Percentiles rank a stretch among this genome's conserved stretches.
Conservation (phyloP, 2,329 filamentous ascomycete species). For the Penicillium sp. region DNA sequence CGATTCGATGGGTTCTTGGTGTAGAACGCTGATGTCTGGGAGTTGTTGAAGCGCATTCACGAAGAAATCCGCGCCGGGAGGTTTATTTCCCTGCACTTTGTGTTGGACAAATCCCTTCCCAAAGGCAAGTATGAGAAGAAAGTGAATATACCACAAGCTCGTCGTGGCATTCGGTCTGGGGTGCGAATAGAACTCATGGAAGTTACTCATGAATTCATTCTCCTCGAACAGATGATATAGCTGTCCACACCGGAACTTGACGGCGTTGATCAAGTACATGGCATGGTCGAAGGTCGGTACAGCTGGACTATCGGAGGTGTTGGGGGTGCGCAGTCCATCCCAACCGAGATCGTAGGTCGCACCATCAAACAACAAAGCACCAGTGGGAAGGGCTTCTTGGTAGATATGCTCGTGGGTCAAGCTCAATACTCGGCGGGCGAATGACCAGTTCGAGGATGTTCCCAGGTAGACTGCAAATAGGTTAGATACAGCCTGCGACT, state of each 20-base stretch:
- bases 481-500: slow-evolving; percentile 5
- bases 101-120: slow-evolving; percentile 54
- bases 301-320: slow-evolving; percentile 21
- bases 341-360: slow-evolving; percentile 53
- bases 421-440: slow-evolving; percentile 22
- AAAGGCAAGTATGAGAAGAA: slow-evolving; percentile 54
- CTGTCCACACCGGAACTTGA: slow-evolving; percentile 56
- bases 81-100: slow-evolving; percentile 35
- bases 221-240: slow-evolving; percentile 55
- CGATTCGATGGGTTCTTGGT: slow-evolving; percentile 45
- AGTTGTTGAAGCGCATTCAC: slow-evolving; percentile 46
- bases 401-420: slow-evolving; percentile 24
- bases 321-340: slow-evolving; percentile 44
- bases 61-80: slow-evolving; percentile 50
- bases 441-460: slow-evolving; percentile 26
- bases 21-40: slow-evolving; percentile 43
- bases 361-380: slow-evolving; percentile 52
- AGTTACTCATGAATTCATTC: slow-evolving; percentile 48
- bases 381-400: slow-evolving; percentile 39
- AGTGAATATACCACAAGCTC: slow-evolving; percentile 54
- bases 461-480: slow-evolving; percentile 27
- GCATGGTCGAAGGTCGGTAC: slow-evolving; percentile 53
- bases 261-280: slow-evolving; percentile 53
- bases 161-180: slow-evolving; percentile 26
- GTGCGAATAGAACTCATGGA: slow-evolving; percentile 44